Percentiles rank a stretch among this genome's conserved stretches.
phyloP scores from a whole-genome alignment of 768 basidiomycete species.

The Mycena crocata region DNA sequence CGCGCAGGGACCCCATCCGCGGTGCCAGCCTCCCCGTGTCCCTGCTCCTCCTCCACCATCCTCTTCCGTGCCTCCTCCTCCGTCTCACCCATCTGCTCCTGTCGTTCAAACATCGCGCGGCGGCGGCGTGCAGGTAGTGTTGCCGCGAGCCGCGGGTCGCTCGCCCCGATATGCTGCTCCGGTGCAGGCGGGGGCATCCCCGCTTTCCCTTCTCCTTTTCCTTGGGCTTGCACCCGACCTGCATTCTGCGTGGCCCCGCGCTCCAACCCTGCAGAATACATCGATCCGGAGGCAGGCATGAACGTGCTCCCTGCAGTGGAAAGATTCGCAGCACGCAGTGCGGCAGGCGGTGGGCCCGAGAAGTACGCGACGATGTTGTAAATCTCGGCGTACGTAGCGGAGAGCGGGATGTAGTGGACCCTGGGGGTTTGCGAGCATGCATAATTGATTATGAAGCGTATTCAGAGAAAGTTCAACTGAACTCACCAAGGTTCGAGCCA shows the following conservation, averaged over 20 bases:
- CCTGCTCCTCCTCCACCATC: constrained; percentile 63
- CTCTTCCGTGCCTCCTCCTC: constrained; percentile 71
- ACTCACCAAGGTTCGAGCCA: constrained; percentile 89
- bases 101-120: too few species aligned
- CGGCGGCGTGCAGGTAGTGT: too few species aligned
- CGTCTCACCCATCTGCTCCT: constrained; percentile 64
- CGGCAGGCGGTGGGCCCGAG: constrained; percentile 79
- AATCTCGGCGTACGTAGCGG: constrained; percentile 89
- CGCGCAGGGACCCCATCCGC: too few species aligned
- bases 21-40: too few species aligned
- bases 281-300: constrained; percentile 35
- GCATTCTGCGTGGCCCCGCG: too few species aligned
- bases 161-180: too few species aligned
- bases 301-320: constrained; percentile 46
- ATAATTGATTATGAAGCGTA: too few species aligned
- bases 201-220: too few species aligned
- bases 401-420: too few species aligned
- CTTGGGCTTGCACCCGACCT: too few species aligned
- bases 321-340: constrained; percentile 64
- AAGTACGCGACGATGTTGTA: constrained; percentile 96
- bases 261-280: not conserved
- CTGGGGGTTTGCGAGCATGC: constrained; percentile 48
- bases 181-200: too few species aligned
- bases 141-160: too few species aligned
- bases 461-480: constrained; percentile 1